phyloP scores from a whole-genome alignment of 768 basidiomycete genomes.

The Termitomyces sp. region DNA sequence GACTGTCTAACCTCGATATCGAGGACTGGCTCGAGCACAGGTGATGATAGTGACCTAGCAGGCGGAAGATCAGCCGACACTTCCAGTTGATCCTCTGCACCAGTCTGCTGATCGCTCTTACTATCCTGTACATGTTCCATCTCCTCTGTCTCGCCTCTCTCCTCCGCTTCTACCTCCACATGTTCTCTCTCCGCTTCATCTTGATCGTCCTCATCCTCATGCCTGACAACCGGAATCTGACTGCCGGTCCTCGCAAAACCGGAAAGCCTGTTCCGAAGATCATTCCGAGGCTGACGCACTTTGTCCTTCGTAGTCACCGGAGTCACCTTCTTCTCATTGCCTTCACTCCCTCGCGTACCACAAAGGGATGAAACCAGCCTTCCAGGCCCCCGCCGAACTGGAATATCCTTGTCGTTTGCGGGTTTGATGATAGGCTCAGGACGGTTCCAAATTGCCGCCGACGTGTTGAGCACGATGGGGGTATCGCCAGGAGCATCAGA shows the following conservation, averaged over 20 bases:
- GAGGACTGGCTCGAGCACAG: background rate
- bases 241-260: conserved; percentile 54
- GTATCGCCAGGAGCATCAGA: background rate
- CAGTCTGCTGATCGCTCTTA: background rate
- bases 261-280: conserved; percentile 44
- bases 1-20: conserved; percentile 8
- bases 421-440: background rate
- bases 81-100: background rate
- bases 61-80: background rate
- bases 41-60: background rate
- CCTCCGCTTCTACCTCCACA: conserved; percentile 20
- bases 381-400: background rate
- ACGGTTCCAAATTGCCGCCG: conserved; percentile 42
- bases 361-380: background rate
- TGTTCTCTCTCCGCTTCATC: conserved; percentile 21
- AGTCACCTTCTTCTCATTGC: background rate
- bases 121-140: background rate
- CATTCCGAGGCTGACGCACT: conserved; percentile 18
- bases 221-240: conserved; percentile 21
- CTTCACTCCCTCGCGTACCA: background rate
- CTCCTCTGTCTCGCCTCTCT: conserved; percentile 9
- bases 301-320: background rate
- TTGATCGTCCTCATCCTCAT: conserved; percentile 17
- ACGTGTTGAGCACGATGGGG: conserved; percentile 46
- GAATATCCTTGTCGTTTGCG: background rate